Evolutionary conservation across 116 monocot genomes (phyloP), one percentile per base, ranked within the genome.

Genomic region (Cymodocea nodosa): DNA sequence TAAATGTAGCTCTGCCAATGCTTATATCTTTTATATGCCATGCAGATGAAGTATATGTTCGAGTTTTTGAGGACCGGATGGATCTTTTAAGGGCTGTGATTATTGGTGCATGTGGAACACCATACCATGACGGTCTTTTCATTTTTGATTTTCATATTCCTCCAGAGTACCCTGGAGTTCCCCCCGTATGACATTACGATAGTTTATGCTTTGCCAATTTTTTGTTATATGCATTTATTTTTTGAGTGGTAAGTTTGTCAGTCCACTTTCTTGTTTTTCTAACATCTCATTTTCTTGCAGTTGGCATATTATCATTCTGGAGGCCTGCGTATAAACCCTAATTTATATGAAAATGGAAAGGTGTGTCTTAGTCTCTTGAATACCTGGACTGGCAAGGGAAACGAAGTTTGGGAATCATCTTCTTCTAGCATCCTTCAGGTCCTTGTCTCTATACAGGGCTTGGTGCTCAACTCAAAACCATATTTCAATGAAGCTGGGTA

Each of bases 401-500:
- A 85, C 70, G 97, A 97, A 84, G 80, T 97, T 40, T 97, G 97
- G 97, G 88, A 97, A 51, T 76, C 88, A 53, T 82, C 85, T 44
- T 82, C 85, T 3, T 97, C 97, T 9, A 97, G 88, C 66, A 84
- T 97, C 54, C 90, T 97, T 75, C 97, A 97, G 51, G 91, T 97
- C 35, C 63, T 97, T 20, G 97, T 97, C 55, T 97, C 97, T 20
- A 74, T 97, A 59, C 97, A 97, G 68, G 97, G 97, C 15, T 70
- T 97, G 70, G 97, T 97, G 50, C 83, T 97, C 37, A 97, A 97
- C 73, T 78, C 87, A 25, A 85, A 85, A 59, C 97, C 97, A 15
- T 97, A 97, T 63, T 97, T 97, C 77, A 97, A 97, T 77, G 97
- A 97, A 81, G 88, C 97, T 66, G 97, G 91, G 11, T 97, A 97